Percentiles rank a stretch among this genome's conserved stretches.
These are phyloP conservation scores for Vaccinium corymbosum DNA, from an alignment of 148 eudicot species.

Conservation along the genomic window DNA sequence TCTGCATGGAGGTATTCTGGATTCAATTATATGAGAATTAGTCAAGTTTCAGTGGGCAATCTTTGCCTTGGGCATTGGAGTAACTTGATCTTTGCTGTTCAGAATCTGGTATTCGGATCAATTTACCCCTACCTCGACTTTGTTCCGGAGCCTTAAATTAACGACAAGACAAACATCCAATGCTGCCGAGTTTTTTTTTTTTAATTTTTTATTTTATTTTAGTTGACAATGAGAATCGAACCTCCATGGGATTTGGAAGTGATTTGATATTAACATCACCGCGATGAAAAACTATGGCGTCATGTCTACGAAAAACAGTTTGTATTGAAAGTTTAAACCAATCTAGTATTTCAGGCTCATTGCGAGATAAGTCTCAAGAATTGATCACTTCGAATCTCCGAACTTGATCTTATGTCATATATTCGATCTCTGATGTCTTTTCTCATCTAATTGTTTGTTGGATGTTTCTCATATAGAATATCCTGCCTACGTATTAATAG, in stretches of 20 bases:
- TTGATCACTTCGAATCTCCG: background rate
- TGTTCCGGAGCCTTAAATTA: background rate
- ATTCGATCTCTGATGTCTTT: too few species aligned
- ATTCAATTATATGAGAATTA: background rate
- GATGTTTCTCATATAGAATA: too few species aligned
- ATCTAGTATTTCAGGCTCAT: background rate
- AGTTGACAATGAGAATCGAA: background rate
- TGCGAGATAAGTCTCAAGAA: background rate
- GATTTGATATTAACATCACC: background rate
- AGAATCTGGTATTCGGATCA: background rate
- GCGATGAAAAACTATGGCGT: background rate
- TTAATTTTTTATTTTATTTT: background rate
- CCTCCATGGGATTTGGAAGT: background rate
- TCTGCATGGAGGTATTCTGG: background rate
- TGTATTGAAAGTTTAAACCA: background rate
- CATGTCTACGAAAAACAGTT: background rate
- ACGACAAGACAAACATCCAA: background rate
- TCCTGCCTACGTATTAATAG: background rate
- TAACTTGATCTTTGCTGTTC: background rate
- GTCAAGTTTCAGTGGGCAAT: too few species aligned
- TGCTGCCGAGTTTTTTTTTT: background rate
- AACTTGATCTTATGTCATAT: background rate
- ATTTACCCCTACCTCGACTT: background rate
- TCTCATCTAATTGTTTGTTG: too few species aligned
- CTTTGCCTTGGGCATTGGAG: background rate